These are phyloP conservation scores for Ambispora gerdemannii DNA, from an alignment of 192 early-diverging fungal genomes.

Conservation along the genomic window DNA sequence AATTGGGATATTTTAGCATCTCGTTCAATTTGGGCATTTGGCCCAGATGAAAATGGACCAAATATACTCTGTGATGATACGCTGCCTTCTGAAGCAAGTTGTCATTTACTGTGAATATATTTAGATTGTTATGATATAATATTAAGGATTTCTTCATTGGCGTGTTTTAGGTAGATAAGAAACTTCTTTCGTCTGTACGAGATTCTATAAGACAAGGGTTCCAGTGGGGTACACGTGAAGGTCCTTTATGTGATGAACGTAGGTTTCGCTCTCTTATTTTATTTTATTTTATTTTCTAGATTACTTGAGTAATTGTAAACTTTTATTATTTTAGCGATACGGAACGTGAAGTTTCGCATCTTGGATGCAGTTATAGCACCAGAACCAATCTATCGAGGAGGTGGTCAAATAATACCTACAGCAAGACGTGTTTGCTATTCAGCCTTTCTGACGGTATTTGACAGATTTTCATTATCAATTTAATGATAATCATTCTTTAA, in stretches of 20 bases:
- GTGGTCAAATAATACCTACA: conserved; percentile 96
- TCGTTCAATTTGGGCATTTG: conserved; percentile 98
- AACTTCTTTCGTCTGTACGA: conserved; percentile 68
- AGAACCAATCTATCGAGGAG: conserved; percentile 88
- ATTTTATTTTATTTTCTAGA: background rate
- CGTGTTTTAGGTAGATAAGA: conserved; percentile 72
- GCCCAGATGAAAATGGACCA: conserved; percentile 86
- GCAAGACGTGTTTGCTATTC: conserved; percentile 96
- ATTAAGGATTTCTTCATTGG: background rate
- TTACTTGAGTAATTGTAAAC: background rate
- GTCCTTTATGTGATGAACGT: conserved; percentile 96
- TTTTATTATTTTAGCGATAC: conserved; percentile 72
- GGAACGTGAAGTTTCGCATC: conserved; percentile 93
- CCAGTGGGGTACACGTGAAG: conserved; percentile 96
- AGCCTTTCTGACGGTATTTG: conserved; percentile 80
- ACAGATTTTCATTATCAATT: background rate
- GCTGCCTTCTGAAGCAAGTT: conserved; percentile 68
- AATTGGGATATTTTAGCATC: conserved; percentile 92
- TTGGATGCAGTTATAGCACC: conserved; percentile 79
- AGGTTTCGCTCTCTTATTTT: conserved; percentile 31
- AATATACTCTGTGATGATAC: conserved; percentile 96
- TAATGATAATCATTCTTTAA: background rate
- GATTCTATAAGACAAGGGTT: conserved; percentile 95
- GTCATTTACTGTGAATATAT: background rate
- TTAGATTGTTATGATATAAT: background rate